These are phyloP conservation scores for Conticribra weissflogii DNA, from an alignment of 108 stramenopile species.

Conservation along the genomic window DNA sequence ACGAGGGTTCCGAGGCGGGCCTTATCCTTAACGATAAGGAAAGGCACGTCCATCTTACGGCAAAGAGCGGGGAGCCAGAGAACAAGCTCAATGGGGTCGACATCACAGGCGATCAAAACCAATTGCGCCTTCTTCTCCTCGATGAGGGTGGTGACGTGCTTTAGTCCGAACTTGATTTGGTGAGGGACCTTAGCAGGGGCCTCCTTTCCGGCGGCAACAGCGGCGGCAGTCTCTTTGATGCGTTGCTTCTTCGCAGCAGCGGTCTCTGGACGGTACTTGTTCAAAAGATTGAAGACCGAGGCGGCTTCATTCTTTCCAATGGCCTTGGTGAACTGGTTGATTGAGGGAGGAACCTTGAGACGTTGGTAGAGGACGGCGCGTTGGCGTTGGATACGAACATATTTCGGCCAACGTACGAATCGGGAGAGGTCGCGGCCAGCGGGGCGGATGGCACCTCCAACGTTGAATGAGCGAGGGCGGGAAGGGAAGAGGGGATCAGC, in stretches of 20 bases:
- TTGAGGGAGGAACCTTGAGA: constrained; percentile 97
- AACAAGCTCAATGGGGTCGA: constrained; percentile 98
- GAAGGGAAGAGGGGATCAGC: constrained; percentile 96
- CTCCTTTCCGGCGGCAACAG: constrained; percentile 71
- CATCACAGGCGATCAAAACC: constrained; percentile 98
- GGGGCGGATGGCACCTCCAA: constrained; percentile 96
- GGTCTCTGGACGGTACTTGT: constrained; percentile 99
- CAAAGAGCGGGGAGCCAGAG: constrained; percentile 99
- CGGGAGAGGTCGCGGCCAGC: constrained; percentile 93
- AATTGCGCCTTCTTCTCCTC: constrained; percentile 99
- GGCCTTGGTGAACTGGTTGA: constrained; percentile 98
- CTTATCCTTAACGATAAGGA: constrained; percentile 99
- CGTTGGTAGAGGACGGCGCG: constrained; percentile 97
- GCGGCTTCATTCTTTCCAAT: constrained; percentile 98
- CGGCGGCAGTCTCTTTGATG: constrained; percentile 95
- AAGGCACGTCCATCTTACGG: constrained; percentile 99
- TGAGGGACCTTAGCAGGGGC: constrained; percentile 69
- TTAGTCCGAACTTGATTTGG: constrained; percentile 96
- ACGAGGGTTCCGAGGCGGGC: constrained; percentile 97
- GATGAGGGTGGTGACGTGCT: constrained; percentile 98
- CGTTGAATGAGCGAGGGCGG: constrained; percentile 81
- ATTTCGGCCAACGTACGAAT: constrained; percentile 98
- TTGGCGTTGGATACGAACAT: constrained; percentile 99
- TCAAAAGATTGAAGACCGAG: constrained; percentile 95
- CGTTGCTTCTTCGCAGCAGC: constrained; percentile 96